Percentiles rank a stretch among this genome's conserved stretches.
Evolutionary conservation across 805 yeast species (phyloP).

Genomic region (Yamadazyma nakazawae): DNA sequence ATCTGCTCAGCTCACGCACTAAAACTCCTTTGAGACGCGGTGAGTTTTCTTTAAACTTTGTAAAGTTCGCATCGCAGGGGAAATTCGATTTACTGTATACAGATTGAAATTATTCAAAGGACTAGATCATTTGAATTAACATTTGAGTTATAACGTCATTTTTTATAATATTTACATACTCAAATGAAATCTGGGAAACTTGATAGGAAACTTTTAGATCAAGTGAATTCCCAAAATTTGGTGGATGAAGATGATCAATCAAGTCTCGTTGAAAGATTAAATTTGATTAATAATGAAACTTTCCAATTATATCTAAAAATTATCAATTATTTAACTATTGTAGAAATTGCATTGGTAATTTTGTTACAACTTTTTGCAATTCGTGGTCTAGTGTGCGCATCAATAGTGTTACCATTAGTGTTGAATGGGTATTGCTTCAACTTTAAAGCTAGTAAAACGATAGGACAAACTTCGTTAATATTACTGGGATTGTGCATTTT

Average conservation of each 20-base stretch:
- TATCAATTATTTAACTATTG: slow-evolving; percentile 1
- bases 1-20: not conserved
- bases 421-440: slow-evolving; percentile 1
- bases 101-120: not conserved
- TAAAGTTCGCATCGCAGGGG: slow-evolving; percentile 1
- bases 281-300: not conserved
- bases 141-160: not conserved
- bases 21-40: slow-evolving; percentile 1
- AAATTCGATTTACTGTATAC: not conserved
- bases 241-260: slow-evolving; percentile 8
- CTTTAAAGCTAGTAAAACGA: not conserved
- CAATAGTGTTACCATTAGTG: not conserved
- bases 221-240: slow-evolving; percentile 6
- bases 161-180: no score
- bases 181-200: slow-evolving; percentile 1
- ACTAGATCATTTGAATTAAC: not conserved
- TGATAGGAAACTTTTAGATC: slow-evolving; percentile 6
- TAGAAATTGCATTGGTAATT: slow-evolving; percentile 1
- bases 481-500: not conserved
- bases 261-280: not conserved
- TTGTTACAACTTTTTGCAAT: slow-evolving; percentile 1
- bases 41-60: not conserved
- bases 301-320: slow-evolving; percentile 1
- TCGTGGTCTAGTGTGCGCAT: not conserved
- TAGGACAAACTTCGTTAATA: not conserved